These are phyloP conservation scores for Pythium coloratum DNA, from an alignment of 352 stramenopile species.

Conservation along the genomic window DNA sequence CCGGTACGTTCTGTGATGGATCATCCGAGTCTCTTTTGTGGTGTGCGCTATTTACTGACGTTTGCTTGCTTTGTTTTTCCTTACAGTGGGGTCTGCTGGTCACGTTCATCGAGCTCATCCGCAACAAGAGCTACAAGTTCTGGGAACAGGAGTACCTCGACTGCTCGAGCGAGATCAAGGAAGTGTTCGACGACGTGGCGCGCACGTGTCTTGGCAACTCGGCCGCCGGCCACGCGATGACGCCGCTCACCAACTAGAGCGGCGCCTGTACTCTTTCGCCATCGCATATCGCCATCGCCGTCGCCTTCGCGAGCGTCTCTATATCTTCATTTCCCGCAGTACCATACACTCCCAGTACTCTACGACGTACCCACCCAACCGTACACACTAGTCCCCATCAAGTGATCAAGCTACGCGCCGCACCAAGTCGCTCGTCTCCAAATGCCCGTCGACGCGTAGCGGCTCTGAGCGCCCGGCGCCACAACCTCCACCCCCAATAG, in stretches of 20 bases:
- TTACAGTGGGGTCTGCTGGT: slow-evolving; percentile 94
- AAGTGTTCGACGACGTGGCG: slow-evolving; percentile 98
- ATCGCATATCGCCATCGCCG: background rate
- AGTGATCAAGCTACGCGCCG: slow-evolving; percentile 11
- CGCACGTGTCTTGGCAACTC: slow-evolving; percentile 90
- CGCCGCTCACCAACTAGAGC: slow-evolving; percentile 22
- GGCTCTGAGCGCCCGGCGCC: background rate
- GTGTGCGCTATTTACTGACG: slow-evolving; percentile 11
- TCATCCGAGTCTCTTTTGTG: slow-evolving; percentile 5
- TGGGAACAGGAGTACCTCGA: slow-evolving; percentile 98
- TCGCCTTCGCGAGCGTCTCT: background rate
- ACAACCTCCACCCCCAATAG: slow-evolving; percentile 3
- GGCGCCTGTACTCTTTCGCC: slow-evolving; percentile 1
- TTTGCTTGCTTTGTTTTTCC: slow-evolving; percentile 21
- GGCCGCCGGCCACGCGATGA: slow-evolving; percentile 25
- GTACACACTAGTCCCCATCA: slow-evolving; percentile 7
- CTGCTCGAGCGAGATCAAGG: slow-evolving; percentile 98
- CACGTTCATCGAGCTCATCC: slow-evolving; percentile 99
- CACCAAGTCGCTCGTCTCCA: slow-evolving; percentile 10
- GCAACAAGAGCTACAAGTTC: slow-evolving; percentile 99
- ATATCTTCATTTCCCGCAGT: slow-evolving; percentile 3
- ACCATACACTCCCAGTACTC: slow-evolving; percentile 11
- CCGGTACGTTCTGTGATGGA: slow-evolving; percentile 54
- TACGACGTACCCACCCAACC: slow-evolving; percentile 7
- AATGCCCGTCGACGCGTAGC: slow-evolving; percentile 9